These are phyloP conservation scores for Cladophialophora psammophila DNA, from an alignment of 2,329 filamentous ascomycete genomes.

Conservation along the genomic window DNA sequence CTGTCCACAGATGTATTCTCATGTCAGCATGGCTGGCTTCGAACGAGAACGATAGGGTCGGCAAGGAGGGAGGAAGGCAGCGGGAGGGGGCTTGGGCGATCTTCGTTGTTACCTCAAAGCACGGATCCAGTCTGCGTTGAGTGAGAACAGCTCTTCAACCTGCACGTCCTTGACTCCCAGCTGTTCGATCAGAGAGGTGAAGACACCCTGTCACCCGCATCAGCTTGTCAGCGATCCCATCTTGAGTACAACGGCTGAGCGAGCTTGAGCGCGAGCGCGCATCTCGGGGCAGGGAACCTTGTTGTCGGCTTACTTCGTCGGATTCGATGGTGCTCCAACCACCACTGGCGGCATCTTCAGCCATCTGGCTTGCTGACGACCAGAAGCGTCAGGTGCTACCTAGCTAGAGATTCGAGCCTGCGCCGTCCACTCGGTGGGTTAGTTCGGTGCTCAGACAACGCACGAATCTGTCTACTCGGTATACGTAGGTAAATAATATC, in stretches of 20 bases:
- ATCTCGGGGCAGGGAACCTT: neutral
- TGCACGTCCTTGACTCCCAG: slow-evolving; percentile 93
- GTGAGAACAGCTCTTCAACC: slow-evolving; percentile 92
- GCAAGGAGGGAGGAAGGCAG: slow-evolving; percentile 6
- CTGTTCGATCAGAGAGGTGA: slow-evolving; percentile 92
- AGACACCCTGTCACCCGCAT: slow-evolving; percentile 73
- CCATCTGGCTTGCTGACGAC: slow-evolving; percentile 56
- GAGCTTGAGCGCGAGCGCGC: neutral
- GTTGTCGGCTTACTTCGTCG: slow-evolving; percentile 75
- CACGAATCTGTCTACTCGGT: neutral
- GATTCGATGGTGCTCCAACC: slow-evolving; percentile 99
- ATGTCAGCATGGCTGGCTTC: slow-evolving; percentile 24
- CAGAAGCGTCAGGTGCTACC: neutral
- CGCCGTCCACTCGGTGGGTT: neutral
- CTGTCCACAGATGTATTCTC: slow-evolving; percentile 48
- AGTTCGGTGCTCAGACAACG: neutral
- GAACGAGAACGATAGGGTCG: neutral
- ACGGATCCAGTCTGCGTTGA: slow-evolving; percentile 72
- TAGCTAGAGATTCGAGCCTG: neutral
- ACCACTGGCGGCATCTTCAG: slow-evolving; percentile 59
- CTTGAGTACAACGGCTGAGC: neutral
- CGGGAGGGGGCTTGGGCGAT: slow-evolving; percentile 21
- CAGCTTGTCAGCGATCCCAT: slow-evolving; percentile 17
- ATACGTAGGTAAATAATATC: neutral
- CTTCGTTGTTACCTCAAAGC: slow-evolving; percentile 49